Conservation (phyloP, 345 rosid genomes). For the Boechera retrofracta region DNA sequence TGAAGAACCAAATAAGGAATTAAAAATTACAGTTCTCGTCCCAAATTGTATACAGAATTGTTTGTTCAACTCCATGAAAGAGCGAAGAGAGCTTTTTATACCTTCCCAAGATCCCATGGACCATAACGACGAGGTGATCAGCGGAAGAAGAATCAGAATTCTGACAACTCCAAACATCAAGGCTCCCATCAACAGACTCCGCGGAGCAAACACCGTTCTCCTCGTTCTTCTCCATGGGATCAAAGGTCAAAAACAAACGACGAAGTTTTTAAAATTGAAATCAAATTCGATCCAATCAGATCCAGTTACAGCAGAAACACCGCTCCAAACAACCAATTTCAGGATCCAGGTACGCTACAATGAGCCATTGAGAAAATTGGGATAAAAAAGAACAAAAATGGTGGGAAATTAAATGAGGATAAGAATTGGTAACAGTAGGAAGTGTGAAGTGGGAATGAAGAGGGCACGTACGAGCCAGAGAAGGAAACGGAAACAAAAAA, state of each 20-base stretch:
- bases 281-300: conserved; percentile 23
- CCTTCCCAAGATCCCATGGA: conserved; percentile 99
- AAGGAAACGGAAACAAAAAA: neutral
- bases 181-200: conserved; percentile 69
- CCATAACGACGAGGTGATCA: conserved; percentile 96
- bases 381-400: neutral
- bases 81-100: conserved; percentile 23
- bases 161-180: conserved; percentile 76
- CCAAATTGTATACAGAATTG: no score
- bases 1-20: conserved; percentile 44
- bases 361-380: no score
- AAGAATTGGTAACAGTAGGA: conserved; percentile 1
- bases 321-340: neutral
- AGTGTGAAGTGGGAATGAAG: conserved; percentile 13
- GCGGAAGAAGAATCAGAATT: conserved; percentile 66
- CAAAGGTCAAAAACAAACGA: neutral
- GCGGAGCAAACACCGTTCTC: conserved; percentile 65
- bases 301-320: neutral
- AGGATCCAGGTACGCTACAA: neutral
- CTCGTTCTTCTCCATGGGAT: conserved; percentile 40
- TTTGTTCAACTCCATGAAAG: no score
- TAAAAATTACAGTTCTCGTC: neutral
- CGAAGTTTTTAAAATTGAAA: neutral
- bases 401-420: neutral
- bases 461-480: neutral